These are phyloP conservation scores for Podaxis sp. DNA, from an alignment of 768 basidiomycete genomes.

Conservation along the genomic window DNA sequence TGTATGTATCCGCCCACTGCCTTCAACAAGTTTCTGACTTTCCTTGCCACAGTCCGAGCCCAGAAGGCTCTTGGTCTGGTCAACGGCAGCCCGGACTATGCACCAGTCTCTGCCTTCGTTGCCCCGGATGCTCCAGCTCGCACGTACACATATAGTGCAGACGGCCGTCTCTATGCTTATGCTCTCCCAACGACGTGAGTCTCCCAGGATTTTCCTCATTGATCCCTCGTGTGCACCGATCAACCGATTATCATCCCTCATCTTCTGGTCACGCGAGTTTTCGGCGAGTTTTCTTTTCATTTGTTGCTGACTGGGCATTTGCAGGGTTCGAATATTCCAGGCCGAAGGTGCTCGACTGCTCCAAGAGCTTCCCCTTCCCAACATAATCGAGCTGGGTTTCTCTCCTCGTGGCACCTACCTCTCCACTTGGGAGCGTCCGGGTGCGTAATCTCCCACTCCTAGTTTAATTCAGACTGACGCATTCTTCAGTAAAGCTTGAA, in stretches of 20 bases:
- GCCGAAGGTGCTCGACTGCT: constrained; percentile 72
- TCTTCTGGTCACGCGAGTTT: constrained; percentile 11
- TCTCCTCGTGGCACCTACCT: constrained; percentile 93
- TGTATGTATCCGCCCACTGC: constrained; percentile 49
- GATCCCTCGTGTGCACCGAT: constrained; percentile 18
- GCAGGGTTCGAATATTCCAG: constrained; percentile 74
- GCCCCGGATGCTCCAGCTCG: constrained; percentile 71
- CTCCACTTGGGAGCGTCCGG: constrained; percentile 93
- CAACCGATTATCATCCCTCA: constrained; percentile 15
- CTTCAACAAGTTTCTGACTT: constrained; percentile 13
- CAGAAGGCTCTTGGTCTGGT: constrained; percentile 92
- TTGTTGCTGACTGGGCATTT: constrained; percentile 9
- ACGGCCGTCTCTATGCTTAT: constrained; percentile 87
- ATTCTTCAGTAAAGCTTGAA: constrained; percentile 68
- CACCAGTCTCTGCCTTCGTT: constrained; percentile 57
- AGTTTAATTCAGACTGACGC: neutral
- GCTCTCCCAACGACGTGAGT: constrained; percentile 73
- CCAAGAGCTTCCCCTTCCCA: constrained; percentile 70
- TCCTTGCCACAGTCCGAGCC: constrained; percentile 67
- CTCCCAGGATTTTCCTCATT: constrained; percentile 19
- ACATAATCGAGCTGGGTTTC: constrained; percentile 82
- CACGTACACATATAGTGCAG: constrained; percentile 78
- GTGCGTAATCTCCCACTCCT: constrained; percentile 31
- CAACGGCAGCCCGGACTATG: constrained; percentile 76
- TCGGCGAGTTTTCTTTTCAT: constrained; percentile 9